phyloP scores from a whole-genome alignment of 1,139 yeast genomes.

The Eremothecium coryli region DNA sequence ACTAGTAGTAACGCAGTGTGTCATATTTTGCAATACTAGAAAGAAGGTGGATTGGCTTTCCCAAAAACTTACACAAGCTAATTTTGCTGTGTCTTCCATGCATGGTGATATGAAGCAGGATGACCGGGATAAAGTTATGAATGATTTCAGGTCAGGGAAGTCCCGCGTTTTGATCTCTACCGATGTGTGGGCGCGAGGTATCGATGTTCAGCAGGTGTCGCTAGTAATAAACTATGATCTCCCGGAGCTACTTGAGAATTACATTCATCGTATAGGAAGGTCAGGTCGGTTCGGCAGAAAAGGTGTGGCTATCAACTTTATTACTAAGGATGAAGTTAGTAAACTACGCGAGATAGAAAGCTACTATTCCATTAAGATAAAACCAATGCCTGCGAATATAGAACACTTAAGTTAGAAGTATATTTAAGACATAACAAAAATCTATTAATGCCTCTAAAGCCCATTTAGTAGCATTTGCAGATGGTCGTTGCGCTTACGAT shows the following conservation, averaged over 20 bases:
- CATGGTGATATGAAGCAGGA: slow-evolving; percentile 97
- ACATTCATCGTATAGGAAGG: slow-evolving; percentile 89
- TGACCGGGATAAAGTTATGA: slow-evolving; percentile 83
- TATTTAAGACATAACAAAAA: too few species aligned
- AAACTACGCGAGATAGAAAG: slow-evolving; percentile 62
- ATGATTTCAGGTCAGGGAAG: slow-evolving; percentile 68
- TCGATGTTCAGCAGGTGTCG: slow-evolving; percentile 96
- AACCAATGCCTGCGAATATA: slow-evolving; percentile 80
- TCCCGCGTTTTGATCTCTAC: slow-evolving; percentile 86
- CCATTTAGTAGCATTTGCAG: slow-evolving; percentile 21
- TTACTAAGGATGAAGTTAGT: slow-evolving; percentile 58
- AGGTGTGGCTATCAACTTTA: slow-evolving; percentile 87
- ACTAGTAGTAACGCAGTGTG: slow-evolving; percentile 91
- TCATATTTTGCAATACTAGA: slow-evolving; percentile 89
- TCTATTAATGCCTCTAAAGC: too few species aligned
- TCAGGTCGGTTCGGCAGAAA: slow-evolving; percentile 94
- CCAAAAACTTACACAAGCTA: slow-evolving; percentile 64
- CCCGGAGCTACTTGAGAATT: slow-evolving; percentile 78
- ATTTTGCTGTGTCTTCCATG: slow-evolving; percentile 87
- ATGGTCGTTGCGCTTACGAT: slow-evolving; percentile 33
- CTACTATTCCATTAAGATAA: slow-evolving; percentile 67
- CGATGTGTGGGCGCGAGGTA: slow-evolving; percentile 97
- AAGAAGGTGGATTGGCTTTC: slow-evolving; percentile 87
- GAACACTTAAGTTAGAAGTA: too few species aligned
- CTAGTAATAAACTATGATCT: slow-evolving; percentile 87